Conservation (phyloP, 1,284 basidiomycete species). For the Puccinia polysora region DNA sequence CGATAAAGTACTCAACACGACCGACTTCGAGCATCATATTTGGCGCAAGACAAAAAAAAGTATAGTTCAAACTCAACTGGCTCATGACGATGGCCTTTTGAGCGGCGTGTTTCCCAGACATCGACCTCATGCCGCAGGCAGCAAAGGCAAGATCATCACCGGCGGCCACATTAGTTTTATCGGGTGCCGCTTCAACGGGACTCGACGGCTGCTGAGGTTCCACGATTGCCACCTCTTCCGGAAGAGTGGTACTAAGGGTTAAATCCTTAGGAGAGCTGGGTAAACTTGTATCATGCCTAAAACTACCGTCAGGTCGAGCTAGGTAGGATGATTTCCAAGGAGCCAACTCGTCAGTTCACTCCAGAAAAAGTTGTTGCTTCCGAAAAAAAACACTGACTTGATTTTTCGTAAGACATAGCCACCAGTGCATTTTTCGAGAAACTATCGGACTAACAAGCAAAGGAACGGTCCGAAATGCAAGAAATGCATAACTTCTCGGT, state of each 20-base stretch:
- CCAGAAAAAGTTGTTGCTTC: too few relatives aligned
- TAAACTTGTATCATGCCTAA: slow-evolving; percentile 1
- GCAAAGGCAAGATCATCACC: neutral
- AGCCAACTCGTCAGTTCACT: too few relatives aligned
- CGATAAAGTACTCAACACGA: too few relatives aligned
- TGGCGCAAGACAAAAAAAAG: neutral
- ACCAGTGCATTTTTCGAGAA: slow-evolving; percentile 28
- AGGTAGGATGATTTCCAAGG: too few relatives aligned
- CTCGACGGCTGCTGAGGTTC: neutral
- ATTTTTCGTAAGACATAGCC: slow-evolving; percentile 21
- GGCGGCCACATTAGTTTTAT: neutral
- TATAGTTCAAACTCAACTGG: slow-evolving; percentile 15
- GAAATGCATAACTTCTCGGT: neutral
- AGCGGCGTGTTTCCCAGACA: slow-evolving; percentile 24
- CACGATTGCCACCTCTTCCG: neutral
- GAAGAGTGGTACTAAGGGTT: too few relatives aligned
- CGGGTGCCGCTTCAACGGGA: neutral
- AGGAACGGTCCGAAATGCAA: neutral
- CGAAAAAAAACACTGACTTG: slow-evolving; percentile 10
- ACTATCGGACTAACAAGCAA: neutral
- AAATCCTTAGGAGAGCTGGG: neutral
- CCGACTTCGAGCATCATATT: too few relatives aligned
- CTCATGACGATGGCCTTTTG: slow-evolving; percentile 39
- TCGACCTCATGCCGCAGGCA: neutral
- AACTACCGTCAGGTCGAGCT: slow-evolving; percentile 26